phyloP scores from a whole-genome alignment of 176 grass and related monocot species.

The Avena atlantica region DNA sequence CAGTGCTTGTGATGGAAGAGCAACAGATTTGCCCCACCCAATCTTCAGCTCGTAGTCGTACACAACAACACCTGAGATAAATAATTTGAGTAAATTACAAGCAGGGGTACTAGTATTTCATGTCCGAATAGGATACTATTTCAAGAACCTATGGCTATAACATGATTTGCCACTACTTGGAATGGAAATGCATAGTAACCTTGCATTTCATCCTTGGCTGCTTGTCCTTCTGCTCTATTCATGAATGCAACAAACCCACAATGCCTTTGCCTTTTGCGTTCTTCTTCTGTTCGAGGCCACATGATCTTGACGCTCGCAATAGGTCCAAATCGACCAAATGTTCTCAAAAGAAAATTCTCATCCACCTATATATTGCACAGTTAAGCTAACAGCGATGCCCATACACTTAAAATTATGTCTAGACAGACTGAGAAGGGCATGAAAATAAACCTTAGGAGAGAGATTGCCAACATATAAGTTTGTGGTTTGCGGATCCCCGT shows the following conservation, averaged over 20 bases:
- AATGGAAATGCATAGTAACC: slow-evolving; percentile 51
- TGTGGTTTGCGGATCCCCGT: slow-evolving; percentile 97
- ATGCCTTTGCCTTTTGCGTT: slow-evolving; percentile 94
- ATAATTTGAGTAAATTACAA: slow-evolving; percentile 26
- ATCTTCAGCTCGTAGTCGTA: slow-evolving; percentile 99
- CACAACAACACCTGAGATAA: slow-evolving; percentile 83
- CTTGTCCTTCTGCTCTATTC: slow-evolving; percentile 95
- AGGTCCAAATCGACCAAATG: slow-evolving; percentile 97
- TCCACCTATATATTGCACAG: slow-evolving; percentile 65
- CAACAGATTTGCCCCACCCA: slow-evolving; percentile 98
- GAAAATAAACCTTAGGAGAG: slow-evolving; percentile 76
- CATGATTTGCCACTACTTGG: slow-evolving; percentile 31
- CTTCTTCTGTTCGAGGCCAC: slow-evolving; percentile 99
- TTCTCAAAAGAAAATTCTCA: slow-evolving; percentile 98
- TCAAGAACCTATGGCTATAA: slow-evolving; percentile 25
- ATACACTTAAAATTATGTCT: slow-evolving; percentile 22
- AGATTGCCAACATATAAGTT: slow-evolving; percentile 99
- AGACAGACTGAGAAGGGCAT: slow-evolving; percentile 18
- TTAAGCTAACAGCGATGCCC: slow-evolving; percentile 28
- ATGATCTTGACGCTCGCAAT: slow-evolving; percentile 99
- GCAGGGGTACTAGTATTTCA: slow-evolving; percentile 4
- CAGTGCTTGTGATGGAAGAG: slow-evolving; percentile 94
- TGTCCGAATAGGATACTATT: background rate
- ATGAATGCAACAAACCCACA: slow-evolving; percentile 99
- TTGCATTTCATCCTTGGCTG: slow-evolving; percentile 99